Percentiles rank a stretch among this genome's conserved stretches.
These are phyloP conservation scores for Starmerella vaccinii DNA, from an alignment of 805 yeast species.

Conservation along the genomic window DNA sequence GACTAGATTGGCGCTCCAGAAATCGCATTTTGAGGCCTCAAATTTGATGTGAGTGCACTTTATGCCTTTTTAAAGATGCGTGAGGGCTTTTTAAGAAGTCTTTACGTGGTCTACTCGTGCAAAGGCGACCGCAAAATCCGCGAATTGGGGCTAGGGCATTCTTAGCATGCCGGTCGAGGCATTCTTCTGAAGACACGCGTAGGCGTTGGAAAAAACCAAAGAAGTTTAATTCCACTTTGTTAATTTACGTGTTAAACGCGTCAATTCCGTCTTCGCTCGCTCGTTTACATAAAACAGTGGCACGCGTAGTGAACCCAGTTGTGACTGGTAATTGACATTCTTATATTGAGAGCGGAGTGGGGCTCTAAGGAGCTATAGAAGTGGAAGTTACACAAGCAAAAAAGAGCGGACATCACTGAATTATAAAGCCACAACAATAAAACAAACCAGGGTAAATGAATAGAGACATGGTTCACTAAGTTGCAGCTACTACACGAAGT, in stretches of 20 bases:
- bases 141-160: not conserved
- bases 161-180: not conserved
- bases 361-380: no score
- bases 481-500: no score
- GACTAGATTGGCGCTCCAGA: not conserved
- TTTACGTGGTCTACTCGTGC: not conserved
- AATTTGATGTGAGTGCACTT: not conserved
- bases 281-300: not conserved
- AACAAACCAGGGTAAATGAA: no score
- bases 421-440: no score
- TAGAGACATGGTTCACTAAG: no score
- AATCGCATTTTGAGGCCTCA: not conserved
- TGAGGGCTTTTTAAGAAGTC: not conserved
- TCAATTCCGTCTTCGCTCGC: not conserved
- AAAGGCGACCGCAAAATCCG: not conserved
- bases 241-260: not conserved
- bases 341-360: not conserved
- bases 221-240: not conserved
- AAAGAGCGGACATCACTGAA: no score
- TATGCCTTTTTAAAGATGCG: no score
- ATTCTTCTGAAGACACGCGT: not conserved
- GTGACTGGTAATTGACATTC: constrained; percentile 5
- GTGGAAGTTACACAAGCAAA: no score
- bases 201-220: no score
- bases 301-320: not conserved